These are phyloP conservation scores for Setomelanomma holmii DNA, from an alignment of 2,329 filamentous ascomycete genomes.

Conservation along the genomic window DNA sequence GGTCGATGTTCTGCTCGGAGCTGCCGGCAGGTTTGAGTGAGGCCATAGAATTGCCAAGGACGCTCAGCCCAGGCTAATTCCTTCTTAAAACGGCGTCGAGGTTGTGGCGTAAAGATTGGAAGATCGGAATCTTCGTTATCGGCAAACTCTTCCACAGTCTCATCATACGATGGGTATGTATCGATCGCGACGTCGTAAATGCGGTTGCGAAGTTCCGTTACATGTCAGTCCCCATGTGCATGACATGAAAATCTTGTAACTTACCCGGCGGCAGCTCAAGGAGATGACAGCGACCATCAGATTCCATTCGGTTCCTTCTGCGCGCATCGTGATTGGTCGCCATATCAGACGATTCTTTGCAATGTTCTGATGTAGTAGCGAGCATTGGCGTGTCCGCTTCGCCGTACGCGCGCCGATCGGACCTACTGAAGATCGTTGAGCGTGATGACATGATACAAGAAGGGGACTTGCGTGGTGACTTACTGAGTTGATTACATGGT, in stretches of 20 bases:
- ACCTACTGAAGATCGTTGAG: too few species aligned
- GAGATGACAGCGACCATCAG: not conserved
- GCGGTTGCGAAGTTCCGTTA: not conserved
- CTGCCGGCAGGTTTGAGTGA: not conserved
- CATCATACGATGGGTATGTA: not conserved
- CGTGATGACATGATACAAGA: too few species aligned
- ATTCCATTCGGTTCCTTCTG: not conserved
- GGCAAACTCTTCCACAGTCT: not conserved
- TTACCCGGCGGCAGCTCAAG: not conserved
- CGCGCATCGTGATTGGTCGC: not conserved
- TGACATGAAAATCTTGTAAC: too few species aligned
- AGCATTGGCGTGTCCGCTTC: not conserved
- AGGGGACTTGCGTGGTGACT: not conserved
- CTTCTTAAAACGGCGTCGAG: too few species aligned
- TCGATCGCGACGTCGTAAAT: not conserved
- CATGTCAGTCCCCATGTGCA: not conserved
- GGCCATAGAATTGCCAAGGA: not conserved
- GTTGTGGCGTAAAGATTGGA: not conserved
- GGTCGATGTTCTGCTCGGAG: not conserved
- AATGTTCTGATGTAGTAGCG: not conserved
- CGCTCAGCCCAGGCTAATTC: not conserved
- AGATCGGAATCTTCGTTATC: not conserved
- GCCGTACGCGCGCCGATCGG: not conserved
- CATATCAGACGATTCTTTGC: too few species aligned
- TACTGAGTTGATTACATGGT: not conserved